These are phyloP conservation scores for Magnusiomyces sp. DNA, from an alignment of 1,139 yeast species.

Conservation along the genomic window DNA sequence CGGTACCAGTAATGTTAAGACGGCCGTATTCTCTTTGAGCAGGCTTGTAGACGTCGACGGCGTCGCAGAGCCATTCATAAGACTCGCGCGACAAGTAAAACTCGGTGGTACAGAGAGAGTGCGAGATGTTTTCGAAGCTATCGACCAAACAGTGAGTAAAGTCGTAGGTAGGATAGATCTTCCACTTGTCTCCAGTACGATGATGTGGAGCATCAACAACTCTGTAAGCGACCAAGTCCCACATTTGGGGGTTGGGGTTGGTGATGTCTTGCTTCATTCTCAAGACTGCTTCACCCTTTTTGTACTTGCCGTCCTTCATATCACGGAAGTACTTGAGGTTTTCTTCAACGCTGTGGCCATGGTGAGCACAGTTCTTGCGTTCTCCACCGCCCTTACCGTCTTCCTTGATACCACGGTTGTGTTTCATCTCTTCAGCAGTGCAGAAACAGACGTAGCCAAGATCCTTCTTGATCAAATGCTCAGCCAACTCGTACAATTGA, in stretches of 20 bases:
- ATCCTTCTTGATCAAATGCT: slow-evolving; percentile 57
- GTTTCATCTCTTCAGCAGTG: slow-evolving; percentile 83
- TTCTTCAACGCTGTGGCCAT: slow-evolving; percentile 61
- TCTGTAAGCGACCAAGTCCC: slow-evolving; percentile 99
- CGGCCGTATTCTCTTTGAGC: slow-evolving; percentile 99
- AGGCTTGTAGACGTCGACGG: slow-evolving; percentile 89
- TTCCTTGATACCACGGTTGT: slow-evolving; percentile 78
- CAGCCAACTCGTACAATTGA: slow-evolving; percentile 78
- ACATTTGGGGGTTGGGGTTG: slow-evolving; percentile 98
- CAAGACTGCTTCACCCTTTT: slow-evolving; percentile 85
- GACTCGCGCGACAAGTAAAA: slow-evolving; percentile 87
- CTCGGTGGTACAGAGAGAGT: slow-evolving; percentile 92
- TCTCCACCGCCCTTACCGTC: slow-evolving; percentile 94
- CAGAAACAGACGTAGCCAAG: slow-evolving; percentile 91
- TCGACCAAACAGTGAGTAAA: slow-evolving; percentile 98
- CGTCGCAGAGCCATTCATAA: slow-evolving; percentile 98
- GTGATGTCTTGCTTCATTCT: slow-evolving; percentile 87
- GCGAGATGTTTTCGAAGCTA: slow-evolving; percentile 92
- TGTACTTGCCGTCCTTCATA: slow-evolving; percentile 84
- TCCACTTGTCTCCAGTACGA: slow-evolving; percentile 96
- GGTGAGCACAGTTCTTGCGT: slow-evolving; percentile 72
- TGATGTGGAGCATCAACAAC: slow-evolving; percentile 88
- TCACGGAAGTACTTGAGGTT: slow-evolving; percentile 73
- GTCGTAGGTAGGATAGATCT: slow-evolving; percentile 95
- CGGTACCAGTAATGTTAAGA: slow-evolving; percentile 87